Conservation (phyloP, 371 early-diverging fungal genomes). For the Mortierella sp. region DNA sequence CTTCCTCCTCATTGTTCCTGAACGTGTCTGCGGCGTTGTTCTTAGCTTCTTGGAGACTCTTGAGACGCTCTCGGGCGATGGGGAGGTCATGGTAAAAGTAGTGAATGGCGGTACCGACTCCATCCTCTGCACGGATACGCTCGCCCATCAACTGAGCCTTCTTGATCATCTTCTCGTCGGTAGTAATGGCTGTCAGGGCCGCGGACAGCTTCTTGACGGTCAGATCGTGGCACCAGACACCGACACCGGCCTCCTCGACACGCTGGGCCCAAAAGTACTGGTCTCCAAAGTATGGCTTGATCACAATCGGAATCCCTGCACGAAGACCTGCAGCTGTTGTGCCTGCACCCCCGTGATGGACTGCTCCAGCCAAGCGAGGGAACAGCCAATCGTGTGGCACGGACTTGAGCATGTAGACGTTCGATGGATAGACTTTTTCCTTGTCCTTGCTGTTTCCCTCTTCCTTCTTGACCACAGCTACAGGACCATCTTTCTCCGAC, state of each 20-base stretch:
- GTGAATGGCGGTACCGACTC: conserved; percentile 71
- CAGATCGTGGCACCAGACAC: conserved; percentile 68
- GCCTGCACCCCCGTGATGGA: conserved; percentile 90
- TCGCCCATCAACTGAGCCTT: conserved; percentile 67
- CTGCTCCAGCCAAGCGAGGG: conserved; percentile 73
- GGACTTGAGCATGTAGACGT: conserved; percentile 59
- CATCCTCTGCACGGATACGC: conserved; percentile 69
- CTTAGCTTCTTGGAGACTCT: conserved; percentile 5
- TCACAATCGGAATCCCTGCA: conserved; percentile 78
- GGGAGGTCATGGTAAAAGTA: conserved; percentile 75
- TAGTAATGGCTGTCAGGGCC: conserved; percentile 66
- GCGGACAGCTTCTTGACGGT: conserved; percentile 66
- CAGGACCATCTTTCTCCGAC: conserved; percentile 72
- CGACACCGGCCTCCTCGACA: conserved; percentile 71
- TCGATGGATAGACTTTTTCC: conserved; percentile 11
- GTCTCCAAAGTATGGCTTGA: conserved; percentile 88
- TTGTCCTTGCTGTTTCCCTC: conserved; percentile 58
- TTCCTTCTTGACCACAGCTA: conserved; percentile 72
- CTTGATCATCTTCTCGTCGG: conserved; percentile 69
- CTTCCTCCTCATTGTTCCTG: background rate
- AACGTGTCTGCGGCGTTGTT: background rate
- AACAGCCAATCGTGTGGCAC: conserved; percentile 91
- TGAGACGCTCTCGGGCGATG: conserved; percentile 60
- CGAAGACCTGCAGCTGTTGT: conserved; percentile 84
- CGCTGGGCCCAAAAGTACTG: conserved; percentile 86